Evolutionary conservation across 306 rosid genomes (phyloP).

Genomic region (Ormosia emarginata): DNA sequence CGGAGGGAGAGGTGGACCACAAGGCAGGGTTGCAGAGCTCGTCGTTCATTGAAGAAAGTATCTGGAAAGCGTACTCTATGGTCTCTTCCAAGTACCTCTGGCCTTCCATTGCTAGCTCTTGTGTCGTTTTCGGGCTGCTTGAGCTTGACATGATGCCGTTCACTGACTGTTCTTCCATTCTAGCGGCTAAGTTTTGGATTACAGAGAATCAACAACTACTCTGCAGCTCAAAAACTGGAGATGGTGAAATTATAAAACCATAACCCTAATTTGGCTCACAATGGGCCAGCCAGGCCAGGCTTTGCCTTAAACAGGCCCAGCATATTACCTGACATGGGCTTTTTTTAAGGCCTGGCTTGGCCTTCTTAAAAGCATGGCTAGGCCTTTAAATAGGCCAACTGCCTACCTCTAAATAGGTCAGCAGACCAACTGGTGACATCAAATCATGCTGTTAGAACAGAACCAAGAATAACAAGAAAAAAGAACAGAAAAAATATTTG

Average conservation of each 20-base stretch:
- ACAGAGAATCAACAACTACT: neutral
- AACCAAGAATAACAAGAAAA: too few species aligned
- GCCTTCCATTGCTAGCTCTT: slow-evolving; percentile 83
- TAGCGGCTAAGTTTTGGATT: neutral
- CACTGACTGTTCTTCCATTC: slow-evolving; percentile 56
- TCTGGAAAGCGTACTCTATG: slow-evolving; percentile 78
- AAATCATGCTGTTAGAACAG: too few species aligned
- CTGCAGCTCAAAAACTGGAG: neutral
- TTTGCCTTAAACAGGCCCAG: too few species aligned
- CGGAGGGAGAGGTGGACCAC: slow-evolving; percentile 59
- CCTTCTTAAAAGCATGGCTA: too few species aligned
- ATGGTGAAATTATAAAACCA: neutral
- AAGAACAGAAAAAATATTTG: too few species aligned
- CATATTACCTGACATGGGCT: too few species aligned
- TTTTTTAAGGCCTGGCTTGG: too few species aligned
- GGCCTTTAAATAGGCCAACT: too few species aligned
- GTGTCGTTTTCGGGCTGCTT: slow-evolving; percentile 36
- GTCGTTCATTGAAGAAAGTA: slow-evolving; percentile 95
- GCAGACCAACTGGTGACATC: too few species aligned
- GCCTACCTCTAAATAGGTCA: too few species aligned
- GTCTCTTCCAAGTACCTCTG: slow-evolving; percentile 82
- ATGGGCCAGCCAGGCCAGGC: too few species aligned
- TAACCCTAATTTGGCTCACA: neutral
- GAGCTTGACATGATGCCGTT: slow-evolving; percentile 25
- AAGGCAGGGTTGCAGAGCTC: slow-evolving; percentile 91